Evolutionary conservation across 495 filamentous ascomycete genomes (phyloP).

Genomic region (Hyaloscypha variabilis): DNA sequence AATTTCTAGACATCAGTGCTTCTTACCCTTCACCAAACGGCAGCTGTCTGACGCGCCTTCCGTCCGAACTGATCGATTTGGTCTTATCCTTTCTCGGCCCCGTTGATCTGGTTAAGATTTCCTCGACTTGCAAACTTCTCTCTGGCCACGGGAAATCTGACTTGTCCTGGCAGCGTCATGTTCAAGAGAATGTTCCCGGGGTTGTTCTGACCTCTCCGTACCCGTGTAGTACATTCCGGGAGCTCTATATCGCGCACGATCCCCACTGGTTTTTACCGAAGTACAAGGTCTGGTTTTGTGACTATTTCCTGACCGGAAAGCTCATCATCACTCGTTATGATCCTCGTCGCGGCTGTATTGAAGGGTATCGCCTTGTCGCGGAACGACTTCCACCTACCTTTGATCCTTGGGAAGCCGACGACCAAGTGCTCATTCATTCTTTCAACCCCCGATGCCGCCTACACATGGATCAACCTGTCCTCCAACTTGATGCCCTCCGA

Average conservation of each 20-base stretch:
- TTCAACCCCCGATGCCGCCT: conserved; percentile 71
- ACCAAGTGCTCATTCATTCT: conserved; percentile 70
- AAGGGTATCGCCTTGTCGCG: conserved; percentile 77
- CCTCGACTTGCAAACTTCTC: conserved; percentile 57
- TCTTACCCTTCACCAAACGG: background rate
- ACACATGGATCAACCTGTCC: conserved; percentile 70
- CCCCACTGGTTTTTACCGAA: conserved; percentile 83
- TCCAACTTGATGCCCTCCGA: conserved; percentile 50
- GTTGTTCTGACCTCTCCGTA: conserved; percentile 53
- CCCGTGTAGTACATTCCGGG: conserved; percentile 62
- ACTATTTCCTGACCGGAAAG: conserved; percentile 67
- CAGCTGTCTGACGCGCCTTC: conserved; percentile 48
- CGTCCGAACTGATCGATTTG: conserved; percentile 62
- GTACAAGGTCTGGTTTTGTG: conserved; percentile 84
- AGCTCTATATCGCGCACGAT: conserved; percentile 73
- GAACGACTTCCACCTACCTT: conserved; percentile 53
- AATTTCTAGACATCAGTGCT: background rate
- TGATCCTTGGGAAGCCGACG: conserved; percentile 64
- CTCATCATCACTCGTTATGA: conserved; percentile 77
- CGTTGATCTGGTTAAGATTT: conserved; percentile 55
- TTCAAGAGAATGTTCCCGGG: conserved; percentile 64
- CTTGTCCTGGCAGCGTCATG: conserved; percentile 61
- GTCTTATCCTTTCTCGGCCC: conserved; percentile 65
- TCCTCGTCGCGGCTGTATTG: conserved; percentile 70
- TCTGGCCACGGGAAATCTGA: conserved; percentile 55